Conservation (phyloP, 2,329 filamentous ascomycete genomes). For the Septoria petroselini region DNA sequence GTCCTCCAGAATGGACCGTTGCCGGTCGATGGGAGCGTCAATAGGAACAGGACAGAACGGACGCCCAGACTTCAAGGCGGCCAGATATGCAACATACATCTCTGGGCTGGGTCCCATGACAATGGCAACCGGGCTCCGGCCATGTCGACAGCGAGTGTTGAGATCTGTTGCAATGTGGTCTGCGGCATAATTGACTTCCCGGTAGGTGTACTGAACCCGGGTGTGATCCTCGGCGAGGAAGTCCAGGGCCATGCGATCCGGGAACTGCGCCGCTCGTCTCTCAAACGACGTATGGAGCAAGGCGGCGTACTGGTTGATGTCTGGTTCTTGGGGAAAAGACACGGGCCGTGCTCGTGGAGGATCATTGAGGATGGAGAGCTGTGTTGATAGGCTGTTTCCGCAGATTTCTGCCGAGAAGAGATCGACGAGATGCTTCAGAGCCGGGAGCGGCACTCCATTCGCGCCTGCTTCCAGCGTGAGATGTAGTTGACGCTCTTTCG, state of each 20-base stretch:
- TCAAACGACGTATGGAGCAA: not conserved
- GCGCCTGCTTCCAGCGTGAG: no score
- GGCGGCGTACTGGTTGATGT: not conserved
- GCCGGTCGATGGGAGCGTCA: not conserved
- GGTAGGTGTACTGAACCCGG: not conserved
- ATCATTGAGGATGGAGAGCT: not conserved
- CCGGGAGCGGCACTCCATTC: no score
- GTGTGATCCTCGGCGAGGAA: not conserved
- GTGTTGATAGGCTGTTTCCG: no score
- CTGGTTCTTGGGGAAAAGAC: not conserved
- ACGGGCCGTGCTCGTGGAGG: not conserved
- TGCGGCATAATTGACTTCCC: not conserved
- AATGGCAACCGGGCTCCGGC: not conserved
- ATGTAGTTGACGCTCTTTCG: no score
- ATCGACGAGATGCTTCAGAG: no score
- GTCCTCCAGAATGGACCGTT: not conserved
- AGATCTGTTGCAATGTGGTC: not conserved
- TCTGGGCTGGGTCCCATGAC: slow-evolving; percentile 8
- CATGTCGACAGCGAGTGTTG: not conserved
- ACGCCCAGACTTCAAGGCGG: not conserved
- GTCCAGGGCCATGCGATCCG: not conserved
- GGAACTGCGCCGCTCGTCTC: not conserved
- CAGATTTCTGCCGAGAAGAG: no score
- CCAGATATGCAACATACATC: slow-evolving; percentile 2
- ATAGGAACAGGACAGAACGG: slow-evolving; percentile 2